These are phyloP conservation scores for Purshia tridentata DNA, from an alignment of 306 rosid genomes.

Conservation along the genomic window DNA sequence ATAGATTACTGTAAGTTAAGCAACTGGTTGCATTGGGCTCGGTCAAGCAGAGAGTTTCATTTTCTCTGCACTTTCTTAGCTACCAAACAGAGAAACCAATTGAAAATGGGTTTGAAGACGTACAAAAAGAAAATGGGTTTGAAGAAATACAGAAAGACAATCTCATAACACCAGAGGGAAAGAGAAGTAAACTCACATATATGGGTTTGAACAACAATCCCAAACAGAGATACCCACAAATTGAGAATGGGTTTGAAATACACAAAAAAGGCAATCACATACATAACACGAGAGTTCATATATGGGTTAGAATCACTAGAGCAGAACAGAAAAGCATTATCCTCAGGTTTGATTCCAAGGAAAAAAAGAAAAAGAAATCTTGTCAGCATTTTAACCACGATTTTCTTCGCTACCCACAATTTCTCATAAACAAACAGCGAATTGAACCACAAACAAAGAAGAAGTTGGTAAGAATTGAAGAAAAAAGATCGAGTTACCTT, in stretches of 20 bases:
- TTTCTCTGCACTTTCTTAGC: slow-evolving; percentile 12
- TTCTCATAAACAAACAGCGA: neutral
- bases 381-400: slow-evolving; percentile 4
- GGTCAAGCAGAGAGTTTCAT: neutral
- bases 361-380: neutral
- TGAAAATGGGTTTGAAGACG: neutral
- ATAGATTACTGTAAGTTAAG: neutral
- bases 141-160: neutral
- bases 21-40: neutral
- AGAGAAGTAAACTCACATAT: neutral
- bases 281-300: neutral
- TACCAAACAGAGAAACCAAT: neutral
- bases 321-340: neutral
- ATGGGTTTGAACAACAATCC: too few relatives aligned
- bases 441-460: neutral
- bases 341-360: neutral
- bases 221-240: neutral
- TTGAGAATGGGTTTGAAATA: neutral
- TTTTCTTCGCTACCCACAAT: neutral
- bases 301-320: neutral
- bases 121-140: neutral
- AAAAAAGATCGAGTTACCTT: slow-evolving; percentile 29
- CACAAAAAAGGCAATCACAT: neutral
- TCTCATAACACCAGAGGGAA: neutral
- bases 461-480: neutral